Evolutionary conservation across 2,329 filamentous ascomycete species (phyloP).

Genomic region (Exophiala dermatitidis): DNA sequence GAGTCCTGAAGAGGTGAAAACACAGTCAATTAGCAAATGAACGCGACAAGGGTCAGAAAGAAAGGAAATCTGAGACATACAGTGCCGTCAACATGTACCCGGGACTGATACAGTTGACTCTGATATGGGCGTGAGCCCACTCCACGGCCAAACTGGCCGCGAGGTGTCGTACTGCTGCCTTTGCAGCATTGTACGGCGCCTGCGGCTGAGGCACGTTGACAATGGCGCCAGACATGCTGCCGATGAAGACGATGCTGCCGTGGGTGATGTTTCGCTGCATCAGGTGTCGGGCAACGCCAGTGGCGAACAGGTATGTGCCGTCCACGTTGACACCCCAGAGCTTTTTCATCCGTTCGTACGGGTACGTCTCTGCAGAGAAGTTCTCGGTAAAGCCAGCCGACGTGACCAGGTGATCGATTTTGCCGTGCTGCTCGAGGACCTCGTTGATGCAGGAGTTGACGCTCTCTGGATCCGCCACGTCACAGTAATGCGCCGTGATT

Average conservation of each 20-base stretch:
- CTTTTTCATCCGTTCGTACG: constrained; percentile 83
- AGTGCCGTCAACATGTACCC: constrained; percentile 95
- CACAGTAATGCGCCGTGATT: constrained; percentile 83
- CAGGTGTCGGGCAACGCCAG: constrained; percentile 55
- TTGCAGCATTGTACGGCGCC: constrained; percentile 85
- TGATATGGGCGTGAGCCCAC: constrained; percentile 80
- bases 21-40: constrained; percentile 1
- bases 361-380: constrained; percentile 85
- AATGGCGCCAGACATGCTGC: constrained; percentile 87
- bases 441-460: constrained; percentile 67
- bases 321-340: constrained; percentile 92
- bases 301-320: constrained; percentile 35
- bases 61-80: constrained; percentile 47
- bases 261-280: constrained; percentile 60
- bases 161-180: constrained; percentile 84
- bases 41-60: not conserved
- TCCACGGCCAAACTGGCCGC: constrained; percentile 84
- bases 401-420: constrained; percentile 86
- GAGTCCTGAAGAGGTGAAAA: constrained; percentile 52
- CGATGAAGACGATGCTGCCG: constrained; percentile 89
- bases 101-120: constrained; percentile 90
- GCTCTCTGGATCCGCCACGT: constrained; percentile 73
- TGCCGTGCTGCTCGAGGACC: constrained; percentile 63
- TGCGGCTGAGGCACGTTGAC: constrained; percentile 95
- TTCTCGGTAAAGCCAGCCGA: constrained; percentile 97